Percentiles rank a stretch among this genome's conserved stretches.
Evolutionary conservation across 352 stramenopile species (phyloP).

Genomic region (Nothophytophthora sp.): DNA sequence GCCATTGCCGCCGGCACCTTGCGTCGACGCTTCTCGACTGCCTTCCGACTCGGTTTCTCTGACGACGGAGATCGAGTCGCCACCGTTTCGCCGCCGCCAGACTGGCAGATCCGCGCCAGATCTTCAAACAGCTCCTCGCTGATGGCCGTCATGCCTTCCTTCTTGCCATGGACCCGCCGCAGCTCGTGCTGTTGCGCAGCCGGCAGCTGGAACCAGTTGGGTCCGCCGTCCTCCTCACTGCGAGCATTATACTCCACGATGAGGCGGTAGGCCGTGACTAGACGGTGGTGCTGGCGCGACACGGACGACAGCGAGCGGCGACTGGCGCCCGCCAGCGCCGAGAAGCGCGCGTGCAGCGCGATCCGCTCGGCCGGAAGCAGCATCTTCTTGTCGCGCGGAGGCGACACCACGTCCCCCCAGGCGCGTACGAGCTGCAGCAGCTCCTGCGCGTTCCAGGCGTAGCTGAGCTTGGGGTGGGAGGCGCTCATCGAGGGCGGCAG

Average conservation of each 20-base stretch:
- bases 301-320: conserved; percentile 27
- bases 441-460: conserved; percentile 24
- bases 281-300: conserved; percentile 26
- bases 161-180: conserved; percentile 20
- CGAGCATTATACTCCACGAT: conserved; percentile 31
- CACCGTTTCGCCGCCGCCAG: neutral
- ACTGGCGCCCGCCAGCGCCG: conserved; percentile 4
- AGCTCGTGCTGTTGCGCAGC: conserved; percentile 26
- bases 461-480: conserved; percentile 22
- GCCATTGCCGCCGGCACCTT: no score
- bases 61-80: no score
- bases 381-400: conserved; percentile 22
- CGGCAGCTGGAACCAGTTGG: conserved; percentile 36
- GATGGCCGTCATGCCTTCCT: conserved; percentile 29
- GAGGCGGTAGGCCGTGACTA: conserved; percentile 33
- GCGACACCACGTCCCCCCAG: conserved; percentile 29
- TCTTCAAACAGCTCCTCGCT: conserved; percentile 22
- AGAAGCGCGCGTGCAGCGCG: conserved; percentile 31
- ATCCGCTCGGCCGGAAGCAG: conserved; percentile 20
- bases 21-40: no score
- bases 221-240: conserved; percentile 8
- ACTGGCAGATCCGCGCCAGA: conserved; percentile 32
- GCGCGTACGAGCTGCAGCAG: conserved; percentile 29
- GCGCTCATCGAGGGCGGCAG: no score
- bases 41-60: no score